Conservation (phyloP, 306 rosid genomes). For the Castanea sativa region DNA sequence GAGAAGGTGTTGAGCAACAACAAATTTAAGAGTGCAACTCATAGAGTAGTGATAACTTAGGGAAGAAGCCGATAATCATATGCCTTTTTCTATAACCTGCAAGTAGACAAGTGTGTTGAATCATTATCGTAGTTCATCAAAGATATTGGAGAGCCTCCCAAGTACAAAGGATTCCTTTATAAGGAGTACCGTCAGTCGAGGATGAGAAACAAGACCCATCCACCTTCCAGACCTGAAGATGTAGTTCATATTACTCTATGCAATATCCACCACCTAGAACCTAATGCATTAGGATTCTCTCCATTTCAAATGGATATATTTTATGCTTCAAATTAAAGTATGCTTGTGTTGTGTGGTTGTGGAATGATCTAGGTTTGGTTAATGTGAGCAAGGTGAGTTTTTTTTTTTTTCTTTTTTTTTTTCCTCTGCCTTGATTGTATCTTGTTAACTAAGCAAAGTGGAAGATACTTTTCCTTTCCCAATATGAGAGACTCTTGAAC, state of each 20-base stretch:
- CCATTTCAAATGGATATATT: too few relatives aligned
- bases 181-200: slow-evolving; percentile 44
- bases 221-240: slow-evolving; percentile 48
- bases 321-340: too few relatives aligned
- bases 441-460: too few relatives aligned
- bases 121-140: slow-evolving; percentile 43
- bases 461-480: too few relatives aligned
- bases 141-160: slow-evolving; percentile 48
- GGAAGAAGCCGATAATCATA: slow-evolving; percentile 38
- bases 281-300: background rate
- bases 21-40: slow-evolving; percentile 48
- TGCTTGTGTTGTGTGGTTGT: too few relatives aligned
- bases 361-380: too few relatives aligned
- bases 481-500: too few relatives aligned
- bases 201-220: slow-evolving; percentile 42
- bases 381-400: too few relatives aligned
- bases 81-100: slow-evolving; percentile 40
- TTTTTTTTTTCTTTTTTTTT: too few relatives aligned
- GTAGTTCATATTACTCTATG: slow-evolving; percentile 40
- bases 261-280: background rate
- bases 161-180: slow-evolving; percentile 40
- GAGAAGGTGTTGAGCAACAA: slow-evolving; percentile 52
- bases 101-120: slow-evolving; percentile 54
- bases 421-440: too few relatives aligned
- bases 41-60: slow-evolving; percentile 38